Evolutionary conservation across 2,329 filamentous ascomycete genomes (phyloP).

Genomic region (Xylaria sp.): DNA sequence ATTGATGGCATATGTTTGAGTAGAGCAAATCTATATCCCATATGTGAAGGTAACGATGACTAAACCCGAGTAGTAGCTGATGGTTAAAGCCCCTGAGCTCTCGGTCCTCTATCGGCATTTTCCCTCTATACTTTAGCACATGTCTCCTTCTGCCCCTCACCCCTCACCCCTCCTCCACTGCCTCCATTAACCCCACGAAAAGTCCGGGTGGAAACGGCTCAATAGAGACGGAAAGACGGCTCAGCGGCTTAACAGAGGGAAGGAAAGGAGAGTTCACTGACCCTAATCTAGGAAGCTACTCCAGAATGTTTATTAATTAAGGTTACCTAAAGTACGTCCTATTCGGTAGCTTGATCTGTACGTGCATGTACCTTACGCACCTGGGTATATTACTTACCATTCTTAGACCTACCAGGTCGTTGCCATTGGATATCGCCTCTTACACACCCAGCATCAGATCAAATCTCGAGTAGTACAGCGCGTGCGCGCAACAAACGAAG

Average conservation of each 20-base stretch:
- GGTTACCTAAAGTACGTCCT: too few relatives aligned
- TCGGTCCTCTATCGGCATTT: constrained; percentile 29
- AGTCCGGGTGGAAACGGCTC: constrained; percentile 1
- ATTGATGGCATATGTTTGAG: neutral
- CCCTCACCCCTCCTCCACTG: neutral
- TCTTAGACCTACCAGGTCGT: neutral
- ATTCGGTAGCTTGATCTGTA: too few relatives aligned
- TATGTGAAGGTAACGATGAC: neutral
- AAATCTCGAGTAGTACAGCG: neutral
- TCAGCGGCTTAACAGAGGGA: neutral
- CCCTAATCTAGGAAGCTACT: too few relatives aligned
- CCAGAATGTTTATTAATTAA: too few relatives aligned
- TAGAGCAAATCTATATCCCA: neutral
- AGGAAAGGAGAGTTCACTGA: neutral
- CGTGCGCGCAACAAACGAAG: neutral
- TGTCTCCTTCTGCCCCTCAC: constrained; percentile 32
- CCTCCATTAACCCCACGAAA: constrained; percentile 1
- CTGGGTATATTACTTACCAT: neutral
- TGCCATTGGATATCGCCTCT: neutral
- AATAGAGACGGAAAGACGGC: neutral
- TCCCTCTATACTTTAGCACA: constrained; percentile 35
- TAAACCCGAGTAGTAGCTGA: neutral
- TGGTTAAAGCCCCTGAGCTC: neutral
- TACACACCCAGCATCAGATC: neutral
- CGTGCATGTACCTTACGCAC: neutral